Percentiles rank a stretch among this genome's conserved stretches.
phyloP scores from a whole-genome alignment of 108 stramenopile genomes.

The Skeletonema menzelii region DNA sequence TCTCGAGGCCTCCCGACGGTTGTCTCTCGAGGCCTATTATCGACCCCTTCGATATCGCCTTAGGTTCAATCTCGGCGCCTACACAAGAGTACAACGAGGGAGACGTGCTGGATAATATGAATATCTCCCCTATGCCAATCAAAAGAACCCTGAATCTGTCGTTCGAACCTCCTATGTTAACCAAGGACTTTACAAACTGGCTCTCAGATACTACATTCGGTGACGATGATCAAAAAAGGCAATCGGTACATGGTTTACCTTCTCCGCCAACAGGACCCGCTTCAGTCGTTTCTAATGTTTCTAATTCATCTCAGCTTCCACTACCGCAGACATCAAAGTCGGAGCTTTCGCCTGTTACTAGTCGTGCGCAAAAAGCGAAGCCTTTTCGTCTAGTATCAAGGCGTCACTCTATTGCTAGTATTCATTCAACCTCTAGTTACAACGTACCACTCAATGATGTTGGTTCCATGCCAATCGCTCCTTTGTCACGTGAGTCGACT shows the following conservation, averaged over 20 bases:
- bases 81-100: neutral
- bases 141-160: neutral
- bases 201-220: slow-evolving; percentile 6
- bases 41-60: neutral
- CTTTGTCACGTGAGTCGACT: neutral
- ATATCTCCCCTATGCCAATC: slow-evolving; percentile 9
- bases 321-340: neutral
- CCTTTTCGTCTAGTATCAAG: neutral
- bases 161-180: neutral
- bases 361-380: neutral
- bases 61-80: neutral
- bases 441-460: neutral
- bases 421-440: neutral
- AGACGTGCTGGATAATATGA: neutral
- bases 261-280: slow-evolving; percentile 4
- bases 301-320: slow-evolving; percentile 5
- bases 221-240: neutral
- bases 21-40: neutral
- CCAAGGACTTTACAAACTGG: slow-evolving; percentile 3
- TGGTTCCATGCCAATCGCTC: neutral
- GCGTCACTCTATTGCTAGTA: neutral
- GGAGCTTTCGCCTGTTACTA: neutral
- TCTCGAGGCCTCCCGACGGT: neutral
- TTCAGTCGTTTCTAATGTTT: slow-evolving; percentile 4
- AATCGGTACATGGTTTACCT: neutral